phyloP scores from a whole-genome alignment of 306 rosid species.

The Herpetospermum pedunculosum region DNA sequence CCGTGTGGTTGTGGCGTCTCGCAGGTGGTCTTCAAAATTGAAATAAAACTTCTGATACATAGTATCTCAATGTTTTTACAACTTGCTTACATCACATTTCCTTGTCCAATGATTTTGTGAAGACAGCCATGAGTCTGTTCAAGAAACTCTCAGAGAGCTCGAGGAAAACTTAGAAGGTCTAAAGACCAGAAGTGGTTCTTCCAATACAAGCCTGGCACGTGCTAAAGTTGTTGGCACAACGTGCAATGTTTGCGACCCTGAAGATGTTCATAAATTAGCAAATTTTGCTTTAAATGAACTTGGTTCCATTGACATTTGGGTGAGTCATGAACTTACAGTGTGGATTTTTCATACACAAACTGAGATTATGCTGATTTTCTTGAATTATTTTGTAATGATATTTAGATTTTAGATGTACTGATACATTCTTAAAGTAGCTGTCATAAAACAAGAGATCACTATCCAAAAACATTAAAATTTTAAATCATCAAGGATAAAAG shows the following conservation, averaged over 20 bases:
- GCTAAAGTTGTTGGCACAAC: slow-evolving; percentile 83
- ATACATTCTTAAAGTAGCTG: background rate
- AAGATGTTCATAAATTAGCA: slow-evolving; percentile 63
- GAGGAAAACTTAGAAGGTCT: slow-evolving; percentile 68
- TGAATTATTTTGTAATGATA: background rate
- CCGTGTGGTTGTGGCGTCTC: slow-evolving; percentile 72
- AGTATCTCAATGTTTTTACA: background rate
- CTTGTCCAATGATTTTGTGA: slow-evolving; percentile 17
- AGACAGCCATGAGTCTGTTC: slow-evolving; percentile 72
- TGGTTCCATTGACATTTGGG: slow-evolving; percentile 86
- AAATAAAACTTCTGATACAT: background rate
- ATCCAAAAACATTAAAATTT: background rate
- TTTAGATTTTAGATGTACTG: background rate
- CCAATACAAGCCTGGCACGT: slow-evolving; percentile 37
- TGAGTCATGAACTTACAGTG: slow-evolving; percentile 20
- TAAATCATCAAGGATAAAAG: background rate
- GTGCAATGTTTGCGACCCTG: slow-evolving; percentile 70
- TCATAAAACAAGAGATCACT: background rate
- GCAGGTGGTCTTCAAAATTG: slow-evolving; percentile 51
- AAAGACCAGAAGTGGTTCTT: slow-evolving; percentile 35
- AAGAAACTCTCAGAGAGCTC: slow-evolving; percentile 61
- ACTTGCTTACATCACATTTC: background rate
- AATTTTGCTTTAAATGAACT: slow-evolving; percentile 51
- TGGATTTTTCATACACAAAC: background rate
- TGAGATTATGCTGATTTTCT: background rate